Percentiles rank a stretch among this genome's conserved stretches.
phyloP scores from a whole-genome alignment of 805 yeast species.

The Huiozyma sinensis region DNA sequence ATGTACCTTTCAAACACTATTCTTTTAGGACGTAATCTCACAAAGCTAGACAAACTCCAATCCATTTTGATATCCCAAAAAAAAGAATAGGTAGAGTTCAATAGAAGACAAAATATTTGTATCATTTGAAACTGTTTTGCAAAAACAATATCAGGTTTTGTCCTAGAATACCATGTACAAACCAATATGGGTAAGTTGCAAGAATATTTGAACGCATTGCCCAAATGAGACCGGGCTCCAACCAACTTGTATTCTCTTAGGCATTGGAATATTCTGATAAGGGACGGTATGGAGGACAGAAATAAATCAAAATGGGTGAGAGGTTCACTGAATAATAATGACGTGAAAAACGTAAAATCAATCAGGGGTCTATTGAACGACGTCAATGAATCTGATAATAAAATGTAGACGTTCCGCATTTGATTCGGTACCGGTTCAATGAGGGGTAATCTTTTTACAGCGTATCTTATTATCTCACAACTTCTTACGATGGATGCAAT shows the following conservation, averaged over 20 bases:
- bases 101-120: constrained; percentile 33
- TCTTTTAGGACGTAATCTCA: constrained; percentile 6
- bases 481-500: constrained; percentile 16
- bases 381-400: constrained; percentile 74
- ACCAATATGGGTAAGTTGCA: constrained; percentile 48
- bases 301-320: constrained; percentile 17
- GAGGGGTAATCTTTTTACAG: constrained; percentile 26
- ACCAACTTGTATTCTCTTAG: constrained; percentile 45
- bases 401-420: constrained; percentile 48
- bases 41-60: constrained; percentile 65
- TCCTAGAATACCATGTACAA: constrained; percentile 23
- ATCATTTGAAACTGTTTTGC: constrained; percentile 4
- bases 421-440: constrained; percentile 27
- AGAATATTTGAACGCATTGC: constrained; percentile 67
- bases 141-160: constrained; percentile 1
- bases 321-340: constrained; percentile 30
- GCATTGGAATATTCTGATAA: constrained; percentile 79
- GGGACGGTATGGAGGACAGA: constrained; percentile 44
- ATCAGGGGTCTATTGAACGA: constrained; percentile 69
- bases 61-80: constrained; percentile 86
- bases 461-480: constrained; percentile 33
- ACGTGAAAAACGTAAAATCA: constrained; percentile 51
- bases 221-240: constrained; percentile 43
- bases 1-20: constrained; percentile 16
- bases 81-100: constrained; percentile 70